Evolutionary conservation across 208 protist genomes (phyloP), one percentile per base, ranked within the genome.

Genomic region (Leishmania tropica): DNA sequence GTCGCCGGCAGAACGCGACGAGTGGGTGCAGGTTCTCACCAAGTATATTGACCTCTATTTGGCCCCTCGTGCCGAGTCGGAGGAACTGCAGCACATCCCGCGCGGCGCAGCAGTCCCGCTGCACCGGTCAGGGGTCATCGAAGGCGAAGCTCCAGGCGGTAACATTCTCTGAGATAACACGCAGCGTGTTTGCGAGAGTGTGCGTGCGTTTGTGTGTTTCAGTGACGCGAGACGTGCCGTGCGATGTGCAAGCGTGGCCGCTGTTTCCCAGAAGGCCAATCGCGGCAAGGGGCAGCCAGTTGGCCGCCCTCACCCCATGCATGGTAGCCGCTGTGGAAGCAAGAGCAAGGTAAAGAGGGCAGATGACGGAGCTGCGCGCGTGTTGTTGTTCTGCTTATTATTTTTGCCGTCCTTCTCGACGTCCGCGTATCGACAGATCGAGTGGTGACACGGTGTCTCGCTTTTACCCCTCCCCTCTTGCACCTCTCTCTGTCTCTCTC

Each of bases 31-130:
- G 70, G 83, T 94, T 76, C 76, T 95, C 28, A 93, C 88, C 31
- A 87, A 90, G 76, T 96, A 94, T 84, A 89, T 94, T 15, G 89
- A 92, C 62, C 64, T 94, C 5, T 96, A 90, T 78, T 85, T 96
- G 37, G 67, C 89, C 0, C 85, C 84, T 19, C 83, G 89, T 0
- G 83, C 86, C 15, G 89, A 94, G 76, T 93, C 87, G n/a, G 81
- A 93, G 82, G 84, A 87, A 73, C 78, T 93, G 75, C 83, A 90
- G 81, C 56, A 87, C 56, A 70, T 93, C 11, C 75, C 73, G 8
- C 79, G 86, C 45, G 91, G 87, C 10, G 87, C 85, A 19, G 64
- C 24, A 2, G 78, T 91, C 3, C 90, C 91, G 13, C 54, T 86
- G 42, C 85, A 93, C 78, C 74, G 70, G 17, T 94, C 89, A 35